Base-by-base conservation (phyloP, 1,284 basidiomycete species). In the Sporisorium reilianum region DNA sequence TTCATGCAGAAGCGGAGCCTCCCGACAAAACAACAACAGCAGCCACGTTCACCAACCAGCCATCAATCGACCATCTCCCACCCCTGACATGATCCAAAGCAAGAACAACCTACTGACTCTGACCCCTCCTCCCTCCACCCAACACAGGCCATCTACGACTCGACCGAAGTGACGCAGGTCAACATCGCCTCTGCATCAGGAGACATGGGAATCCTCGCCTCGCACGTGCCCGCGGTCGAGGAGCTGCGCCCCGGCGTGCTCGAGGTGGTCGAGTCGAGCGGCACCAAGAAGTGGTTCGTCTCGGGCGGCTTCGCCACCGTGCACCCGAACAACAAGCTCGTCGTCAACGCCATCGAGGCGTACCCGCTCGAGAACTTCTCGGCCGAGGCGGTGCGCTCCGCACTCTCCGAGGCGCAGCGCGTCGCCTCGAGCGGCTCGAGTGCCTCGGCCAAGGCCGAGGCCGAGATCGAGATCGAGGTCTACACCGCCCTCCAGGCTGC, bases 291-390 rank as follows among this genome's bases (percentile, higher is more conserved):
- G 65, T 82, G 75, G 75, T 84, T 84, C 64, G 97, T 94, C 58
- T 97, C 96, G 64, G 92, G 93, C 74, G 97, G 97, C 66, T 98
- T 99, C 85, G 96, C 97, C 61, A 97, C 93, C 66, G 93, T 99
- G 54, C 97, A 99, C 87, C 93, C 94, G 55, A 95, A 95, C 88
- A 99, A 98, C 89, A 91, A 90, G 80, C 88, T 99, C 66, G 97
- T 96, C 46, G 92, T 99, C 86, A 99, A 99, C 87, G 94, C 92
- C 70, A 91, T 99, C 59, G 97, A 99, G 89, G 97, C 93, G 70
- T 96, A 95, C 81, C 91, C 93, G 48, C 88, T 99, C 36, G 95
- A 97, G 71, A 88, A 91, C 59, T 98, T 97, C 87, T 95, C 94
- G 3, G 78, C 88, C 22, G 94, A 96, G 88, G 93, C 93, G 79